These are phyloP conservation scores for Daldinia loculata DNA, from an alignment of 495 filamentous ascomycete species.

Conservation along the genomic window DNA sequence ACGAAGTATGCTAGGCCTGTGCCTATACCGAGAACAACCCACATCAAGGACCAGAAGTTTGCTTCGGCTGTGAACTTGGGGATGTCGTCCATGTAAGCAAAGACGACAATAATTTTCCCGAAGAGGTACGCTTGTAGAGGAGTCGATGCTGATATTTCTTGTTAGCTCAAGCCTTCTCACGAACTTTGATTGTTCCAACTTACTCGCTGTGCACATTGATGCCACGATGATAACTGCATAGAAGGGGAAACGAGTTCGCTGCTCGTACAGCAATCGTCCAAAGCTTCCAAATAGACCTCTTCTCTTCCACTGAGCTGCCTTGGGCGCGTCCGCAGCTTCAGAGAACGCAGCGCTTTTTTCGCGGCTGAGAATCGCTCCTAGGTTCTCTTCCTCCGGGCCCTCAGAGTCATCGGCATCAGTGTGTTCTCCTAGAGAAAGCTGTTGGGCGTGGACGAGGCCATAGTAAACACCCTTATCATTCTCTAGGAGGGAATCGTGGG, in stretches of 20 bases:
- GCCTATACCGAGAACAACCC: constrained; percentile 53
- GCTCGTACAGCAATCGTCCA: constrained; percentile 58
- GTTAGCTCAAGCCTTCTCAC: constrained; percentile 9
- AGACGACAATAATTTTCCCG: constrained; percentile 53
- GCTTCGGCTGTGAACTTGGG: constrained; percentile 43
- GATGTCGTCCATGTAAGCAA: constrained; percentile 39
- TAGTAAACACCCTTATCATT: constrained; percentile 65
- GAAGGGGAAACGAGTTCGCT: constrained; percentile 49
- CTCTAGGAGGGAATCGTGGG: constrained; percentile 71
- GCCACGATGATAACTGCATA: constrained; percentile 50
- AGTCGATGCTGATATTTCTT: constrained; percentile 39
- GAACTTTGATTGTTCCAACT: not conserved
- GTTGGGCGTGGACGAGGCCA: constrained; percentile 64
- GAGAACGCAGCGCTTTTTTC: constrained; percentile 58
- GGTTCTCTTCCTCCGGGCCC: constrained; percentile 52
- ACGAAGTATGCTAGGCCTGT: constrained; percentile 53
- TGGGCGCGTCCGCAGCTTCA: constrained; percentile 37
- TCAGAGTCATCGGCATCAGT: constrained; percentile 40
- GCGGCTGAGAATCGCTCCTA: constrained; percentile 50
- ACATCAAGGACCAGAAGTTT: constrained; percentile 61
- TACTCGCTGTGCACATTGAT: constrained; percentile 51
- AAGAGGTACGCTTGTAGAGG: constrained; percentile 59
- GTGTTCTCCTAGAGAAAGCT: constrained; percentile 52
- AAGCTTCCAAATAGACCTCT: constrained; percentile 55
- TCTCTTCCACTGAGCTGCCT: constrained; percentile 45